Evolutionary conservation across 163 green algal species (phyloP), one percentile per base, ranked within the genome.

Genomic region (Trebouxiophyceae sp.): DNA sequence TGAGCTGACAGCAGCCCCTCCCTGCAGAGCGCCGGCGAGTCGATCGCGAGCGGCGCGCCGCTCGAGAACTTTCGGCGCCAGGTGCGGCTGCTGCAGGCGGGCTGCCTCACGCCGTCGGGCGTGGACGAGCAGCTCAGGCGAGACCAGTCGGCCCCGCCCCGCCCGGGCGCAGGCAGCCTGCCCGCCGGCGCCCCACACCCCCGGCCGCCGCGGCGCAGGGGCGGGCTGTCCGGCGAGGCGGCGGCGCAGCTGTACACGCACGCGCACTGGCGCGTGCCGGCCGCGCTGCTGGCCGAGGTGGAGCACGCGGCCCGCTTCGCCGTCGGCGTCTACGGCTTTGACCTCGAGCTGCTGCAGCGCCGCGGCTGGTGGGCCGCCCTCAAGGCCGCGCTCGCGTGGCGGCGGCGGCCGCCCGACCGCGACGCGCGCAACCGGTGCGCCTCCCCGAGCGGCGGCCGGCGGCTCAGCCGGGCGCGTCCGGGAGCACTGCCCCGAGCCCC

Each of bases 41-140:
- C 47, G 46, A 32, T 33, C 2, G 32, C 30, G 24, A 20, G n/a
- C 7, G 26, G 47, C 19, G 34, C 27, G 1, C 69, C 62, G 12
- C 45, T 75, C 62, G 54, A 50, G 27, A 70, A 75, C 27, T 70
- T 68, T 39, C n/a, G 60, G 46, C 57, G 57, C 7, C 69, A 70
- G 69, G 67, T 75, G 62, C 32, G 29, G 45, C 45, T 67, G 26
- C 57, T 65, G 24, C 44, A 26, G 1, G 29, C 59, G 16, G 56
- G 45, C 57, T 65, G 46, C 69, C 67, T 75, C 62, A 75, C 69
- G 4, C 69, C 69, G 0, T 75, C 69, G 6, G 57, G 57, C 62
- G 70, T 75, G 69, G 69, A 75, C 2, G 46, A 75, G 32, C 24
- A 64, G 44, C 63, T 70, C 27, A 70, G 62, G 69, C 67, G 22